phyloP scores from a whole-genome alignment of 768 basidiomycete genomes.

The Leucosporidium creatinivorum region DNA sequence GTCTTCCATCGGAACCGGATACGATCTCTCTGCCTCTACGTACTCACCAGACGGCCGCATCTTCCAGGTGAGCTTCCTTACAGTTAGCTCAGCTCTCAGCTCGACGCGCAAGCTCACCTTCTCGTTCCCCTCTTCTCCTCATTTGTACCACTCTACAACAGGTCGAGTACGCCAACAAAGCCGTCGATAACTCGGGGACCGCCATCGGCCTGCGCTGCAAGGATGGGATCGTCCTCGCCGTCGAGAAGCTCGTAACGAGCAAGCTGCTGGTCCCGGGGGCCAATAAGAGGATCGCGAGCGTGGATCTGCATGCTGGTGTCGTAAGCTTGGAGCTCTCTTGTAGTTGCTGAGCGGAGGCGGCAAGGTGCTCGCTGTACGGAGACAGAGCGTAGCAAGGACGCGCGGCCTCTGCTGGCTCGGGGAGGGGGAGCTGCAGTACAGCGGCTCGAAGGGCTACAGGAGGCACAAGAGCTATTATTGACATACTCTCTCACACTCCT shows the following conservation, averaged over 20 bases:
- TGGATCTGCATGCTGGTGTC: constrained; percentile 90
- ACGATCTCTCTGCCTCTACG: constrained; percentile 89
- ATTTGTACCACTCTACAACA: constrained; percentile 37
- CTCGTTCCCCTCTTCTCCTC: neutral
- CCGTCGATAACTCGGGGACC: constrained; percentile 98
- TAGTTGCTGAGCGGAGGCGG: no score
- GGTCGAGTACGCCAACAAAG: constrained; percentile 98
- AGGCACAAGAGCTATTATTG: neutral
- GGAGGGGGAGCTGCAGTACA: no score
- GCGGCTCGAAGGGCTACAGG: neutral
- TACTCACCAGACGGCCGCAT: constrained; percentile 84
- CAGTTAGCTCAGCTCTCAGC: constrained; percentile 6
- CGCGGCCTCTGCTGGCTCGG: no score
- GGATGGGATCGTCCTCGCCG: constrained; percentile 87
- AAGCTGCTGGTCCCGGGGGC: constrained; percentile 88
- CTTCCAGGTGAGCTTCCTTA: constrained; percentile 66
- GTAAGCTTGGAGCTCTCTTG: no score
- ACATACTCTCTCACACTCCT: neutral
- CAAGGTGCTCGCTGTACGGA: neutral
- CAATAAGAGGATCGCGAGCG: constrained; percentile 84
- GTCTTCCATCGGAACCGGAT: constrained; percentile 99
- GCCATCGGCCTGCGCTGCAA: constrained; percentile 93
- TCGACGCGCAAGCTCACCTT: neutral
- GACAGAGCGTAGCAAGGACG: no score
- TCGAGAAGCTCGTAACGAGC: constrained; percentile 95